Evolutionary conservation across 306 rosid species (phyloP).

Genomic region (Arachis stenosperma): DNA sequence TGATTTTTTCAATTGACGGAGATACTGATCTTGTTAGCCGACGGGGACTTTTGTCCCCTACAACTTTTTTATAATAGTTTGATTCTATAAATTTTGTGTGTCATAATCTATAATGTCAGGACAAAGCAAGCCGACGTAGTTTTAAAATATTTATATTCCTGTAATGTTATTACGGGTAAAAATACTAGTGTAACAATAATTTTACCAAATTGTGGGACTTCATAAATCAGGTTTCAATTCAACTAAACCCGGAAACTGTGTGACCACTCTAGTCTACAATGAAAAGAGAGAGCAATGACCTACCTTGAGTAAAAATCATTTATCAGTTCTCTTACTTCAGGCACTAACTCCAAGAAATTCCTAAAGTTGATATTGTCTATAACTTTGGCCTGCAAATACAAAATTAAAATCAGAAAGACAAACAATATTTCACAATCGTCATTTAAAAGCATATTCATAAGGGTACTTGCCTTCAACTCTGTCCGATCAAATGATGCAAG

Average conservation of each 20-base stretch:
- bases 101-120: no score
- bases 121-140: no score
- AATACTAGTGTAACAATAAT: background rate
- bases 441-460: slow-evolving; percentile 18
- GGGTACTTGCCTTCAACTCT: slow-evolving; percentile 79
- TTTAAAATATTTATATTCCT: no score
- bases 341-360: slow-evolving; percentile 93
- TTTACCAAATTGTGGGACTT: slow-evolving; percentile 12
- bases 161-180: no score
- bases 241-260: background rate
- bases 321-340: slow-evolving; percentile 94
- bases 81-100: no score
- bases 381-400: slow-evolving; percentile 77
- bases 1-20: no score
- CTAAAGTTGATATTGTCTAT: slow-evolving; percentile 88
- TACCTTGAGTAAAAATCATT: slow-evolving; percentile 97
- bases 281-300: slow-evolving; percentile 16
- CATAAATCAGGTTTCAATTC: slow-evolving; percentile 8
- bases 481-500: slow-evolving; percentile 95
- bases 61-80: no score
- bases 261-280: background rate
- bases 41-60: no score
- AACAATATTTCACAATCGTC: slow-evolving; percentile 7
- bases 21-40: no score
- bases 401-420: slow-evolving; percentile 36